Percentiles rank a stretch among this genome's conserved stretches.
These are phyloP conservation scores for Termitomyces sp. DNA, from an alignment of 768 basidiomycete genomes.

Conservation along the genomic window DNA sequence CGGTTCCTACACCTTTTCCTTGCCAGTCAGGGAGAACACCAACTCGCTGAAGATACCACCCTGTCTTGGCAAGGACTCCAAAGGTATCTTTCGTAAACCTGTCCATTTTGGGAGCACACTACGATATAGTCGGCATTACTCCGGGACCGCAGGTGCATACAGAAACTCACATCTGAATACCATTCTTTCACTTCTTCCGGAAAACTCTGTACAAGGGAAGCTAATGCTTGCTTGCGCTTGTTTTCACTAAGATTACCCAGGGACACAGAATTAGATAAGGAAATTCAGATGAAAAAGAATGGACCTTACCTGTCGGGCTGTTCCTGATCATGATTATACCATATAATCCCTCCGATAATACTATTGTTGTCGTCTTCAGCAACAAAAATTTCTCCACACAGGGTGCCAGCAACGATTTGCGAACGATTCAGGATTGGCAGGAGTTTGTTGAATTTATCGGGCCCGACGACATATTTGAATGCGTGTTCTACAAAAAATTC, in stretches of 20 bases:
- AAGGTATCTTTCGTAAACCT: conserved; percentile 5
- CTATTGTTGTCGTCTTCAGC: conserved; percentile 4
- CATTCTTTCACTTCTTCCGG: conserved; percentile 2
- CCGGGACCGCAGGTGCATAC: neutral
- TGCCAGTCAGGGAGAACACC: conserved; percentile 7
- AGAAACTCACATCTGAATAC: conserved; percentile 2
- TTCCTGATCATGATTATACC: conserved; percentile 2
- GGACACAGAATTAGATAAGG: neutral
- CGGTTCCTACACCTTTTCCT: conserved; percentile 9
- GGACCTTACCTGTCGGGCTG: conserved; percentile 4
- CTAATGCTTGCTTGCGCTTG: conserved; percentile 6
- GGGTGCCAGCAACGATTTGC: neutral
- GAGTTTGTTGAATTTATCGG: neutral
- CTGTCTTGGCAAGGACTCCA: conserved; percentile 1
- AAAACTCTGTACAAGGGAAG: neutral
- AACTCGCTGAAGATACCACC: conserved; percentile 8
- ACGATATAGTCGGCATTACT: neutral
- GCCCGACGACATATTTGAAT: conserved; percentile 6
- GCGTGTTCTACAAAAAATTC: neutral
- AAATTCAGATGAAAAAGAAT: neutral
- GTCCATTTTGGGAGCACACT: neutral
- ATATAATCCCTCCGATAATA: conserved; percentile 7
- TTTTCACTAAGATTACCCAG: neutral
- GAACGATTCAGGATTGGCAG: conserved; percentile 5
- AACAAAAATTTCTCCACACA: conserved; percentile 5